Conservation (phyloP, 768 basidiomycete genomes). For the Leucosporidium yakuticum region DNA sequence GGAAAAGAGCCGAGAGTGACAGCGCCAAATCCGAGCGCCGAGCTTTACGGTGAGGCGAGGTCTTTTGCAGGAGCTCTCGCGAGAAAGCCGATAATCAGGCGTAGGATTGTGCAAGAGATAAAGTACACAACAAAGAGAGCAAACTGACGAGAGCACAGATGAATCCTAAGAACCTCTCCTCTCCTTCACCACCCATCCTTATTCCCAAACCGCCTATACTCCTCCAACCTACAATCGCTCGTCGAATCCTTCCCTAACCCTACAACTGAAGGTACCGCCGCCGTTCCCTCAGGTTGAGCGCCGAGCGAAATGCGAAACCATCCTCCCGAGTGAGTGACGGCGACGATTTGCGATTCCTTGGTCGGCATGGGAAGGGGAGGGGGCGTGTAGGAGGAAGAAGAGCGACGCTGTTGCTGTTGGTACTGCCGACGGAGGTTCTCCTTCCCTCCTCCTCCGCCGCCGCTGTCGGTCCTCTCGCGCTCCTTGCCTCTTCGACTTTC, state of each 20-base stretch:
- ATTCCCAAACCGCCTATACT: constrained; percentile 73
- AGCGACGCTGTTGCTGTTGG: constrained; percentile 2
- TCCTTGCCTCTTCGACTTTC: constrained; percentile 42
- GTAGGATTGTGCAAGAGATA: background rate
- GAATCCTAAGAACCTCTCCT: background rate
- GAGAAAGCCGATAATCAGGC: background rate
- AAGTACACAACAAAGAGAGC: background rate
- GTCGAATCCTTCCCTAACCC: constrained; percentile 47
- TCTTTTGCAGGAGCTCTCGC: no score
- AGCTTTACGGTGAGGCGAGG: no score
- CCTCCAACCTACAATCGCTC: constrained; percentile 61
- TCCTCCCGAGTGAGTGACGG: constrained; percentile 79
- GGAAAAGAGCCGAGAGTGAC: no score
- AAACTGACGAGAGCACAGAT: background rate
- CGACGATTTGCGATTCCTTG: constrained; percentile 67
- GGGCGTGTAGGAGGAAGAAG: background rate
- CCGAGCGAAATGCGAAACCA: constrained; percentile 81
- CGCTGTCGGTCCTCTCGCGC: constrained; percentile 13
- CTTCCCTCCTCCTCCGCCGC: background rate
- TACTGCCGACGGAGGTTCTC: constrained; percentile 4
- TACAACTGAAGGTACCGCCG: constrained; percentile 50
- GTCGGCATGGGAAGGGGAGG: background rate
- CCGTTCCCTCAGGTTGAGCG: constrained; percentile 49
- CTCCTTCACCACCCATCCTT: constrained; percentile 74
- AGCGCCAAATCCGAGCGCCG: no score